A percentile compares a stretch with the other conserved stretches of the same genome.
Evolutionary conservation across 768 basidiomycete species (phyloP).

Genomic region (Udeniomyces megalosporus): DNA sequence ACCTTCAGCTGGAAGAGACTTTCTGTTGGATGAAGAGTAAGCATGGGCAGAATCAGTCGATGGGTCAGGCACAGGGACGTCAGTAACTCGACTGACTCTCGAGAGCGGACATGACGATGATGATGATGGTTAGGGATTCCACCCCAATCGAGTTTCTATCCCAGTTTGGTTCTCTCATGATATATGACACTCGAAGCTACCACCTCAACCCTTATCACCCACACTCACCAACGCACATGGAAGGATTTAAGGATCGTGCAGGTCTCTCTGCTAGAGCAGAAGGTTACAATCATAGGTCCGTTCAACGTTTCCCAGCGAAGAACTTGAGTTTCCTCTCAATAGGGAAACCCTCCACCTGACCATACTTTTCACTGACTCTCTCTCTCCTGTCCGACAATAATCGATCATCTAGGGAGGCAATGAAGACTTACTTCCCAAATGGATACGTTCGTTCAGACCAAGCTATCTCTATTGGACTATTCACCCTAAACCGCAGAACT

Average conservation of each 20-base stretch:
- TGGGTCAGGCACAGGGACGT: no score
- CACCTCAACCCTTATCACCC: background rate
- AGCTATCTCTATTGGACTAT: no score
- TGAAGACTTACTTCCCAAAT: constrained; percentile 14
- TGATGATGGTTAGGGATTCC: background rate
- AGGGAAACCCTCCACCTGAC: background rate
- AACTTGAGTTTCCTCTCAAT: no score
- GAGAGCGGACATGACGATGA: constrained; percentile 9
- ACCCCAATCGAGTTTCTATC: no score
- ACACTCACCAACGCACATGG: background rate
- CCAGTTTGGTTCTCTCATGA: no score
- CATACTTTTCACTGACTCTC: background rate
- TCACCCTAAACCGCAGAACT: background rate
- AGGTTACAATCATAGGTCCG: background rate
- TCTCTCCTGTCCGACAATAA: no score
- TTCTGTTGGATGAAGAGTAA: constrained; percentile 38
- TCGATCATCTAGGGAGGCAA: constrained; percentile 8
- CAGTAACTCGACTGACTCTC: constrained; percentile 13
- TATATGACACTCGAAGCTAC: no score
- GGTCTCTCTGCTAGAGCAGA: background rate
- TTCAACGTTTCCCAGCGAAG: background rate
- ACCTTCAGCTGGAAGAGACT: constrained; percentile 99
- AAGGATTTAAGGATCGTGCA: background rate
- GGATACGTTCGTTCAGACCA: constrained; percentile 10
- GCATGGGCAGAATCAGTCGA: background rate